Conservation (phyloP, 2,329 filamentous ascomycete species). For the Sarocladium brachiariae region DNA sequence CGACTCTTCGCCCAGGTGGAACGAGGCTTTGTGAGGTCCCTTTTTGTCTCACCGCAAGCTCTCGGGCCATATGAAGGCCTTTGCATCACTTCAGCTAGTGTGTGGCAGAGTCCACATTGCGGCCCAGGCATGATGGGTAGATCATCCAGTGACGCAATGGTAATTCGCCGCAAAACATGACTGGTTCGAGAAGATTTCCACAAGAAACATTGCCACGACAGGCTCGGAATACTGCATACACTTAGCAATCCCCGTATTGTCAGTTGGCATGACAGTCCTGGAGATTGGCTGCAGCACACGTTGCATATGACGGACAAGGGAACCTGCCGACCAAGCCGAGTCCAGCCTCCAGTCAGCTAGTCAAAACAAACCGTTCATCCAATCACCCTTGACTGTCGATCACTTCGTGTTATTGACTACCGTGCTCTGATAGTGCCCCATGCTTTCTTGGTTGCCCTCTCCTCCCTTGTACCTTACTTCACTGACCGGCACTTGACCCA, state of each 20-base stretch:
- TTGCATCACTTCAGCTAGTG: neutral
- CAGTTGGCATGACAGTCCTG: no score
- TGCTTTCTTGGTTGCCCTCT: neutral
- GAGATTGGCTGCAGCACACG: neutral
- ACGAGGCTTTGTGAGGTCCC: neutral
- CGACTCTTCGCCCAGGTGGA: neutral
- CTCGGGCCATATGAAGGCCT: neutral
- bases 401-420: neutral
- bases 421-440: neutral
- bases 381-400: constrained; percentile 12
- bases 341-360: neutral
- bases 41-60: neutral
- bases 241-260: no score
- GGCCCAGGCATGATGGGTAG: neutral
- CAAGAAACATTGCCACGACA: neutral
- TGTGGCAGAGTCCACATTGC: neutral
- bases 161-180: neutral
- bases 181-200: neutral
- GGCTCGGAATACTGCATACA: no score
- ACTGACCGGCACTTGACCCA: neutral
- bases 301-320: neutral
- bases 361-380: constrained; percentile 14
- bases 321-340: neutral
- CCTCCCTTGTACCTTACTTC: no score
- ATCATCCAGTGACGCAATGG: neutral